These are phyloP conservation scores for Gentiana dahurica DNA, from an alignment of 257 asterid genomes.

Conservation along the genomic window DNA sequence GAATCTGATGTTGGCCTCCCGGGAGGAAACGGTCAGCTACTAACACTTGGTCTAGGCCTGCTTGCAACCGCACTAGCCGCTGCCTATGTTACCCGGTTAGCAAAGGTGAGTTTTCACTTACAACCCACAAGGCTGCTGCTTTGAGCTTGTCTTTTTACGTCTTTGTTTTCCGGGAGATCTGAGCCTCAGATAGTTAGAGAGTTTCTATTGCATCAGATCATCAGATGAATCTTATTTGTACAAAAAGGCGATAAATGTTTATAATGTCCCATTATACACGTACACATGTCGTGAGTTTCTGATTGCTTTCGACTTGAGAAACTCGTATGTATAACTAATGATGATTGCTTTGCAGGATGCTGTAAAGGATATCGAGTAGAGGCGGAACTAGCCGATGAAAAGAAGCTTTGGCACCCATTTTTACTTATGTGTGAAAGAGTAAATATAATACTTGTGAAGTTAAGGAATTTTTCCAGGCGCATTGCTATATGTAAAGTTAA, in stretches of 20 bases:
- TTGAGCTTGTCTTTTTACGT: background rate
- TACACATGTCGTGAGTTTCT: too few relatives aligned
- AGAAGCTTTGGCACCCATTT: too few relatives aligned
- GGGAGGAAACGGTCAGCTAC: conserved; percentile 67
- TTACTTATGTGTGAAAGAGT: background rate
- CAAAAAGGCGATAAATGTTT: too few relatives aligned
- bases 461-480: too few relatives aligned
- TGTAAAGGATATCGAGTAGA: conserved; percentile 30
- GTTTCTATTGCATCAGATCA: too few relatives aligned
- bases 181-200: too few relatives aligned
- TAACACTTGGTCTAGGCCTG: conserved; percentile 75
- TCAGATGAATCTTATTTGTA: too few relatives aligned
- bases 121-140: too few relatives aligned
- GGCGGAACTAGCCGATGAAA: background rate
- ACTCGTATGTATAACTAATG: background rate
- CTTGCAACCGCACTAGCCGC: conserved; percentile 82
- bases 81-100: conserved; percentile 68
- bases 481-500: too few relatives aligned
- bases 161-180: background rate
- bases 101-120: conserved; percentile 47
- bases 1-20: conserved; percentile 50
- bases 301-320: background rate
- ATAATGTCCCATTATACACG: too few relatives aligned
- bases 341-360: conserved; percentile 29
- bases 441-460: background rate